phyloP scores from a whole-genome alignment of 2,329 filamentous ascomycete genomes.

The Acrocalymma vagum region DNA sequence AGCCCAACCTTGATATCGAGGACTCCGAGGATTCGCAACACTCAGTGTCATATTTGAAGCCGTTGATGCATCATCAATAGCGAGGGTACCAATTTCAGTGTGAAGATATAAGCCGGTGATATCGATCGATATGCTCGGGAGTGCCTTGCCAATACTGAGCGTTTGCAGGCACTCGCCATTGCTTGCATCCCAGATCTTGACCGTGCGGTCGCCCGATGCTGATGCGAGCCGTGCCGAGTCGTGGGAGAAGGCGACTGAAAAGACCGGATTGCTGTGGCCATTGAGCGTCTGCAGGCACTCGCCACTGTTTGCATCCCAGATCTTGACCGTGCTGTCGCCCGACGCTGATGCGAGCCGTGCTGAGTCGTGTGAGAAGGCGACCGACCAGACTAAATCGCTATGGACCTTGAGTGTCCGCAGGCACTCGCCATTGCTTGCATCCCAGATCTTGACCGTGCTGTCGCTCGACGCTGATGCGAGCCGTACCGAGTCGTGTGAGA shows the following conservation, averaged over 20 bases:
- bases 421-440: slow-evolving; percentile 19
- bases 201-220: slow-evolving; percentile 12
- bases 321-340: slow-evolving; percentile 22
- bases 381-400: slow-evolving; percentile 11
- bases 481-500: slow-evolving; percentile 17
- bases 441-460: slow-evolving; percentile 24
- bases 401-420: slow-evolving; percentile 22
- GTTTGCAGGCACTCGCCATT: slow-evolving; percentile 19
- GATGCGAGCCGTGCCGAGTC: slow-evolving; percentile 23
- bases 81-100: slow-evolving; percentile 24
- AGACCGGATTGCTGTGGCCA: slow-evolving; percentile 13
- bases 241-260: slow-evolving; percentile 24
- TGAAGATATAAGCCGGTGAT: slow-evolving; percentile 22
- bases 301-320: slow-evolving; percentile 26
- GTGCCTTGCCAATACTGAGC: slow-evolving; percentile 10
- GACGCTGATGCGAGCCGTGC: slow-evolving; percentile 23
- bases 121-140: slow-evolving; percentile 25
- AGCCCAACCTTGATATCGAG: slow-evolving; percentile 17
- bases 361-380: slow-evolving; percentile 28
- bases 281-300: slow-evolving; percentile 13
- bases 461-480: slow-evolving; percentile 12
- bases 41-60: background rate
- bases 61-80: slow-evolving; percentile 9
- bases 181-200: slow-evolving; percentile 19
- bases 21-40: slow-evolving; percentile 10